phyloP scores from a whole-genome alignment of 257 asterid genomes.

The Gentiana dahurica region DNA sequence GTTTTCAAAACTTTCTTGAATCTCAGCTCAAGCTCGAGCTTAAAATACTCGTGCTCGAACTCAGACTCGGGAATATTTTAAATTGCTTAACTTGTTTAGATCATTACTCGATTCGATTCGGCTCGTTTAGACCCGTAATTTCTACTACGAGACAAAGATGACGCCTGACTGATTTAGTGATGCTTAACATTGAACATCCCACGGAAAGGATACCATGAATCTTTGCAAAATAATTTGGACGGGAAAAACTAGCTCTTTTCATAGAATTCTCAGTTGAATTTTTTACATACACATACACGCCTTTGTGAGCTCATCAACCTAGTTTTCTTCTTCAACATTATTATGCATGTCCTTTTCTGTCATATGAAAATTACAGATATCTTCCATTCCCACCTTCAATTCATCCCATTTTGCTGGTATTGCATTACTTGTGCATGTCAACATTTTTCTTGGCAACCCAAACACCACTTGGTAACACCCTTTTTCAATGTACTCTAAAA shows the following conservation, averaged over 20 bases:
- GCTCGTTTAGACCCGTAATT: no score
- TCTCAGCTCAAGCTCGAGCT: no score
- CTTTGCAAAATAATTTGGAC: no score
- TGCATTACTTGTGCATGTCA: conserved; percentile 2
- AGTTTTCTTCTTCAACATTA: conserved; percentile 33
- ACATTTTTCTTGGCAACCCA: background rate
- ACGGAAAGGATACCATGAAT: background rate
- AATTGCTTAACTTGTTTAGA: no score
- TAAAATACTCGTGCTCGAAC: no score
- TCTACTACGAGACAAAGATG: no score
- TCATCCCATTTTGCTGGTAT: conserved; percentile 4
- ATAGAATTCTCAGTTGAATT: conserved; percentile 36
- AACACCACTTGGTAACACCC: background rate
- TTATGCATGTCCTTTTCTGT: conserved; percentile 21
- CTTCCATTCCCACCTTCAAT: conserved; percentile 14
- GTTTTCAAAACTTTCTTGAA: no score
- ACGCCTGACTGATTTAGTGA: no score
- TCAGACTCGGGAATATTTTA: no score
- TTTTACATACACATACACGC: background rate
- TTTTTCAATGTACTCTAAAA: conserved; percentile 7
- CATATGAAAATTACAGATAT: conserved; percentile 13
- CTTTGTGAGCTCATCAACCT: conserved; percentile 16
- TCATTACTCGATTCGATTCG: no score
- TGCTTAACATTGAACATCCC: no score
- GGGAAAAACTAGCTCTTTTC: background rate